Evolutionary conservation across 495 filamentous ascomycete genomes (phyloP), one percentile per base, ranked within the genome.

Genomic region (Podospora tetraspora): DNA sequence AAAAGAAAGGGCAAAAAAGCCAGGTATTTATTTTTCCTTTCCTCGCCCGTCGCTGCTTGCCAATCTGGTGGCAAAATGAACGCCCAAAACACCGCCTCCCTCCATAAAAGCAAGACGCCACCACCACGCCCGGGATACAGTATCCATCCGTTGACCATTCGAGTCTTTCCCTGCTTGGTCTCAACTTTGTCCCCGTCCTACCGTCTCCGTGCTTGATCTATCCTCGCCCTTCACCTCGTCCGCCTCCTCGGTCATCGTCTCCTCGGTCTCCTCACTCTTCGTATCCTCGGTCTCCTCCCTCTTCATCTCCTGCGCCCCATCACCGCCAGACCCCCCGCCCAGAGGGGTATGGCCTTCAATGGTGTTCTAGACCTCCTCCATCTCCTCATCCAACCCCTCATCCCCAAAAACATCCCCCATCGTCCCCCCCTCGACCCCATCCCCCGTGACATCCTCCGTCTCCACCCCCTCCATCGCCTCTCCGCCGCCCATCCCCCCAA

Each of bases 341-440:
- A 24, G 6, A 32, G 6, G 1, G 0, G 3, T 19, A 11, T 12
- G 43, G 3, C 57, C 30, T 32, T 23, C 34, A 25, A 29, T 34
- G 21, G 21, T 9, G 11, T 23, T 13, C 69, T 64, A 72, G 62
- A 79, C 80, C 70, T 79, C 78, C 1, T 61, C 79, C 75, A 83
- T 79, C 60, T 83, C 81, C 62, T 82, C 78, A 19, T 79, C 79
- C 23, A 66, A 1, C 63, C 52, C 34, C n/a, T 74, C 72, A 60
- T 76, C 72, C 23, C 78, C 81, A 72, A 80, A 81, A 3, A 80
- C 67, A 76, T 90, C 87, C 52, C 86, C 84, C 52, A 85, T 84
- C 57, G 77, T 78, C 21, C 76, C 77, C 0, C 73, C 75, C 61
- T 78, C 76, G n/a, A 72, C 75, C 13, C 65, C 75, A 57, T 80